phyloP scores from a whole-genome alignment of 73 alveolate species.

The Halteria grandinella region DNA sequence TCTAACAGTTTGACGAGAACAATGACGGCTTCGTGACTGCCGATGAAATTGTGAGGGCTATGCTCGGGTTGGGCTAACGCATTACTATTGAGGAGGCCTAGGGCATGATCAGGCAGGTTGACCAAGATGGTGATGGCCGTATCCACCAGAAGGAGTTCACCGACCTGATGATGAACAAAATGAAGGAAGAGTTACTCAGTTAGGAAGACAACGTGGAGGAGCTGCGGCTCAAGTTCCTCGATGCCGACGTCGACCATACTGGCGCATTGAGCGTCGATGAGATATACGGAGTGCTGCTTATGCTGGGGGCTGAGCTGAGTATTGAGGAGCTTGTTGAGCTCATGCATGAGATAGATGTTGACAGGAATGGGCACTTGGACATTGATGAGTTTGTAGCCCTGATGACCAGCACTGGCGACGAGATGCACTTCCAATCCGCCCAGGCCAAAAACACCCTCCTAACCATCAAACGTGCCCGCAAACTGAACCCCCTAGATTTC shows the following conservation, averaged over 20 bases:
- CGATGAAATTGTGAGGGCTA: conserved; percentile 31
- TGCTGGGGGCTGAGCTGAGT: conserved; percentile 57
- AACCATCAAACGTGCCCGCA: conserved; percentile 56
- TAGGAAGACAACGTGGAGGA: conserved; percentile 60
- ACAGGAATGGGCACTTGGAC: conserved; percentile 63
- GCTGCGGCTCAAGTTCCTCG: conserved; percentile 48
- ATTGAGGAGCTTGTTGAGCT: conserved; percentile 57
- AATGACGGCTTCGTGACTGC: conserved; percentile 36
- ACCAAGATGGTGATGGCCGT: conserved; percentile 46
- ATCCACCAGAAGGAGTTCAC: conserved; percentile 48
- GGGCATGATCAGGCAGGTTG: conserved; percentile 25
- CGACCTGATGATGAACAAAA: conserved; percentile 46
- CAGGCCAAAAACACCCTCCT: conserved; percentile 39
- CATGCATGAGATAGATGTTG: conserved; percentile 73
- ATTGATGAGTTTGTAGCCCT: conserved; percentile 73
- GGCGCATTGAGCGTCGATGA: conserved; percentile 68
- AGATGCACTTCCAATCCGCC: conserved; percentile 28
- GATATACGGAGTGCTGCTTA: conserved; percentile 42
- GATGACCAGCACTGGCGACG: conserved; percentile 64
- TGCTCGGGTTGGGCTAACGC: conserved; percentile 35
- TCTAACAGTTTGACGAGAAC: conserved; percentile 53
- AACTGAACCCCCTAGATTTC: conserved; percentile 40
- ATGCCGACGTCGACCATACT: conserved; percentile 64
- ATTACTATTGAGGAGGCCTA: conserved; percentile 27
- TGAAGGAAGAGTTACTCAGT: conserved; percentile 60